phyloP scores from a whole-genome alignment of 2,329 filamentous ascomycete genomes.

The Chrysosporium queenslandicum region DNA sequence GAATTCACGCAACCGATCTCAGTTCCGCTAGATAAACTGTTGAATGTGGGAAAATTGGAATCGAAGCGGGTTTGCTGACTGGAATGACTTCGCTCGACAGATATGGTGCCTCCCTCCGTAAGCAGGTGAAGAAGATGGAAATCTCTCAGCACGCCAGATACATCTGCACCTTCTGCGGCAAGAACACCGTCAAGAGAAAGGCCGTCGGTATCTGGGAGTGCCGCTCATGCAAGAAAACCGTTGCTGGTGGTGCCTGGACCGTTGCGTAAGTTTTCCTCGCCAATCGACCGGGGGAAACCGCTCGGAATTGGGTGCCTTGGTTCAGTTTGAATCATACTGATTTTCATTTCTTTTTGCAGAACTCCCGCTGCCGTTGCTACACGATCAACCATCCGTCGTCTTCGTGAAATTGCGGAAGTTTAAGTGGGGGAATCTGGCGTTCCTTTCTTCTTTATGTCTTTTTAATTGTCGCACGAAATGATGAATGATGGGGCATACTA shows the following conservation, averaged over 20 bases:
- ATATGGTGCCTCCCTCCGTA: constrained; percentile 98
- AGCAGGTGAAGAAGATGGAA: constrained; percentile 99
- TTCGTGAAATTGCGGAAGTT: constrained; percentile 95
- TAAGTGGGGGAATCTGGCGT: constrained; percentile 41
- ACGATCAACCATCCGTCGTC: constrained; percentile 90
- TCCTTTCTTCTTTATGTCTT: constrained; percentile 9
- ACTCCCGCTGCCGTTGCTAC: constrained; percentile 89
- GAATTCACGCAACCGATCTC: constrained; percentile 6
- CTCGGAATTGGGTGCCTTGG: background rate
- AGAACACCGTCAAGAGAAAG: constrained; percentile 83
- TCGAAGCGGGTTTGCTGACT: background rate
- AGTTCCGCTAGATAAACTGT: background rate
- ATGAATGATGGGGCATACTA: constrained; percentile 15
- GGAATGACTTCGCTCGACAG: constrained; percentile 38
- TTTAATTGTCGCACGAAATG: constrained; percentile 15
- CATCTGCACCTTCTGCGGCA: constrained; percentile 97
- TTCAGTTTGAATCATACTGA: background rate
- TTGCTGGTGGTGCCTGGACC: constrained; percentile 87
- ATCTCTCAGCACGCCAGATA: constrained; percentile 97
- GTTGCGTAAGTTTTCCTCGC: constrained; percentile 69
- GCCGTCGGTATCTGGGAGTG: constrained; percentile 96
- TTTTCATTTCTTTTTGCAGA: constrained; percentile 37
- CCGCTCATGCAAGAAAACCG: constrained; percentile 87
- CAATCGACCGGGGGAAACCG: background rate
- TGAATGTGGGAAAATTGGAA: background rate